Evolutionary conservation across 2,329 filamentous ascomycete species (phyloP).

Genomic region (Penicillium sp.): DNA sequence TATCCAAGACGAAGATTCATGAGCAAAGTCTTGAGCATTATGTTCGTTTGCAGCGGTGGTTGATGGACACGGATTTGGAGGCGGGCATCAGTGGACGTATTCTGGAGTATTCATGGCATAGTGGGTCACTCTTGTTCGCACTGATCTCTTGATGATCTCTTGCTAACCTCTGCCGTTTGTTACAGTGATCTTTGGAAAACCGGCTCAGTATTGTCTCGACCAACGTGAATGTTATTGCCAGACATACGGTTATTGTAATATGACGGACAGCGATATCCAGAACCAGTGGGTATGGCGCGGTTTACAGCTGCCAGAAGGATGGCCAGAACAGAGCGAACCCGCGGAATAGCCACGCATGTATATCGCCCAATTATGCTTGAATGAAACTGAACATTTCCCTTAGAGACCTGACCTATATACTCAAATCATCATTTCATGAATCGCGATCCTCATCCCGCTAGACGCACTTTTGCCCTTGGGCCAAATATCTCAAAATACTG

Average conservation of each 20-base stretch:
- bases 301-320: constrained; percentile 19
- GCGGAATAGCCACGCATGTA: constrained; percentile 1
- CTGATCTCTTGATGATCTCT: background rate
- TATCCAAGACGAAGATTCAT: constrained; percentile 46
- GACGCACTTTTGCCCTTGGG: background rate
- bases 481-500: background rate
- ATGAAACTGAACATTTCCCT: constrained; percentile 3
- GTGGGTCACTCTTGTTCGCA: constrained; percentile 38
- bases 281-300: constrained; percentile 27
- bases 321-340: constrained; percentile 13
- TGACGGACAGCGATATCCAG: constrained; percentile 19
- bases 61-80: constrained; percentile 46
- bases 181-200: constrained; percentile 29
- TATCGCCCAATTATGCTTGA: background rate
- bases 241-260: constrained; percentile 28
- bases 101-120: constrained; percentile 59
- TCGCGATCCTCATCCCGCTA: background rate
- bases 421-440: background rate
- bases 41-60: constrained; percentile 48
- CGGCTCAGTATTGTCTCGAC: constrained; percentile 23
- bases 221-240: constrained; percentile 23
- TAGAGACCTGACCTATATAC: background rate
- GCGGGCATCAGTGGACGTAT: constrained; percentile 51
- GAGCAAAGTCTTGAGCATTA: constrained; percentile 48
- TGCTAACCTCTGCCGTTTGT: background rate